Evolutionary conservation across 2,329 filamentous ascomycete species (phyloP).

Genomic region (Sclerotinia subarctica): DNA sequence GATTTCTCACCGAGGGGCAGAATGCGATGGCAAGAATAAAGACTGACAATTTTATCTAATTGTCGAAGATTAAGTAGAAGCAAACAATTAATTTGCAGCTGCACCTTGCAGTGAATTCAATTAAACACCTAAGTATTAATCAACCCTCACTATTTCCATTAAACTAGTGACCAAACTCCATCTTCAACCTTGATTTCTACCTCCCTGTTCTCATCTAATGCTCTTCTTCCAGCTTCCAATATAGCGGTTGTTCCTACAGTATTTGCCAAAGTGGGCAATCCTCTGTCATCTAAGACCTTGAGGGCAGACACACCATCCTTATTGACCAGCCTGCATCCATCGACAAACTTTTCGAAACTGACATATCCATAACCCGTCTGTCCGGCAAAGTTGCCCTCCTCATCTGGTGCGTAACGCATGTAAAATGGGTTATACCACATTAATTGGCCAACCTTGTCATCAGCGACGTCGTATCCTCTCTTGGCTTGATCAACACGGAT

Average conservation of each 20-base stretch:
- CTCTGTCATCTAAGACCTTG: constrained; percentile 73
- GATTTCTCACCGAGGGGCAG: not conserved
- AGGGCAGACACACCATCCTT: constrained; percentile 71
- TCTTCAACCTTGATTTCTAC: constrained; percentile 69
- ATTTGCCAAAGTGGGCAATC: constrained; percentile 80
- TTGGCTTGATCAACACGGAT: constrained; percentile 90
- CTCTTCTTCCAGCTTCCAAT: constrained; percentile 78
- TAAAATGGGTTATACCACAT: constrained; percentile 94
- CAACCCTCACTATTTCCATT: not conserved
- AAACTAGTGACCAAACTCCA: constrained; percentile 63
- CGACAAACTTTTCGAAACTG: constrained; percentile 93
- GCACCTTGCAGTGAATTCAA: not conserved
- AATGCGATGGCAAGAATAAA: not conserved
- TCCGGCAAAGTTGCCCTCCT: constrained; percentile 90
- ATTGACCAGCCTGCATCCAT: constrained; percentile 74
- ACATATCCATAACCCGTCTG: constrained; percentile 92
- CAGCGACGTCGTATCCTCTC: constrained; percentile 91
- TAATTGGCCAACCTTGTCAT: constrained; percentile 66
- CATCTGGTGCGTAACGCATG: constrained; percentile 91
- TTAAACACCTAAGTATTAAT: not conserved
- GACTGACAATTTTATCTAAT: not conserved
- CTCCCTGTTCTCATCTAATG: constrained; percentile 77
- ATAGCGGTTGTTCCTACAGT: constrained; percentile 91
- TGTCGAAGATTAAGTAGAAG: not conserved
- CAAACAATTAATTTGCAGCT: not conserved